A percentile compares a stretch with the other conserved stretches of the same genome.
Conservation (phyloP, 306 rosid genomes). For the Dryas octopetala region DNA sequence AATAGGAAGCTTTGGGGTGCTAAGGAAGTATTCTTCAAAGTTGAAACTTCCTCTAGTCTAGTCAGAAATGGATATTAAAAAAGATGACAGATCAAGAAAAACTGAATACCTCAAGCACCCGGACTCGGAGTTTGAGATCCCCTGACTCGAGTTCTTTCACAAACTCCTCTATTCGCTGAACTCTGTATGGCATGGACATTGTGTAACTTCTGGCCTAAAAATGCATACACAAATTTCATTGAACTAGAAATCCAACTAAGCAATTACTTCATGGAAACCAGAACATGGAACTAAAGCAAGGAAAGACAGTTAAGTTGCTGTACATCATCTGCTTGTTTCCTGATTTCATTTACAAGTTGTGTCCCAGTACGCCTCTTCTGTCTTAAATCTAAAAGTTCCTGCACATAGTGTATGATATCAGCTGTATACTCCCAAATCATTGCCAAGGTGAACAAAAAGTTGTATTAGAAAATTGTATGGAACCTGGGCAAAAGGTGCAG, state of each 20-base stretch:
- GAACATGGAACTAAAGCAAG: constrained; percentile 18
- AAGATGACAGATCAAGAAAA: background rate
- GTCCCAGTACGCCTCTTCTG: constrained; percentile 60
- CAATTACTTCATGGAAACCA: background rate
- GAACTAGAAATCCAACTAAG: background rate
- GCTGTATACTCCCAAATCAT: constrained; percentile 6
- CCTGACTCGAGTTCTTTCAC: constrained; percentile 83
- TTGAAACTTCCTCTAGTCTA: background rate
- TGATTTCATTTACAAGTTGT: constrained; percentile 70
- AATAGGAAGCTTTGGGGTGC: background rate
- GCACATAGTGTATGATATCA: constrained; percentile 25
- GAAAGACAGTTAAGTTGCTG: constrained; percentile 16
- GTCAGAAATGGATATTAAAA: background rate
- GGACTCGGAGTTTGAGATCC: constrained; percentile 88
- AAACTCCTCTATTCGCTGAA: constrained; percentile 88
- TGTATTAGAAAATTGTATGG: background rate
- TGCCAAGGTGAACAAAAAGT: background rate
- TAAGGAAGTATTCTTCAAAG: background rate
- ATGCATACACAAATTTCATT: constrained; percentile 9
- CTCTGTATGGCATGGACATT: constrained; percentile 95
- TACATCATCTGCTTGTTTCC: constrained; percentile 92
- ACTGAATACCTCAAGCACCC: constrained; percentile 81
- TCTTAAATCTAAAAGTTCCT: constrained; percentile 85
- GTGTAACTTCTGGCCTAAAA: constrained; percentile 76
- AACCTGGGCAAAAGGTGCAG: constrained; percentile 98